Evolutionary conservation across 306 rosid genomes (phyloP).

Genomic region (Cicer chorassanicum): DNA sequence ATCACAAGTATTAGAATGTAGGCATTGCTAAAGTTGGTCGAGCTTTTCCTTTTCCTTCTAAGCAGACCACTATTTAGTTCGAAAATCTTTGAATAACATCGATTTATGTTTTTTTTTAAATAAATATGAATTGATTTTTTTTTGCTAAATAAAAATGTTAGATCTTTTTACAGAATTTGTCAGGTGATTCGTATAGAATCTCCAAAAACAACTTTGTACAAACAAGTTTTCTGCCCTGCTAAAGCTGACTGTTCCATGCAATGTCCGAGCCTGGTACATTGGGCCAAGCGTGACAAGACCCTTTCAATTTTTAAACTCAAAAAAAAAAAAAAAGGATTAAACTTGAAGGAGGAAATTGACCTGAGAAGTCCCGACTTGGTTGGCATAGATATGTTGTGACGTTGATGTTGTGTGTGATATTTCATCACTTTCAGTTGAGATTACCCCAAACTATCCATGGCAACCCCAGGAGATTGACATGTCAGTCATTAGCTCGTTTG

Average conservation of each 20-base stretch:
- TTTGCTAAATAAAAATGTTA: not conserved
- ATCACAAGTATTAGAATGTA: not conserved
- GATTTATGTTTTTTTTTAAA: too few species aligned
- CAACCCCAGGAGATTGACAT: slow-evolving; percentile 58
- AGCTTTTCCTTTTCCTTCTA: not conserved
- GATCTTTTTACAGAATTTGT: not conserved
- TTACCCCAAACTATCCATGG: slow-evolving; percentile 38
- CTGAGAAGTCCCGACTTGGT: not conserved
- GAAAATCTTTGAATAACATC: not conserved
- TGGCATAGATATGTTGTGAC: slow-evolving; percentile 27
- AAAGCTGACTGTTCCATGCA: too few species aligned
- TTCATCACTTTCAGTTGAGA: slow-evolving; percentile 9
- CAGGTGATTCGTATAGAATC: not conserved
- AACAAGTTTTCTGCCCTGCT: not conserved
- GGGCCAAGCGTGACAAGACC: slow-evolving; percentile 53
- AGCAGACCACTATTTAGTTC: not conserved
- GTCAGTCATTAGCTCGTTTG: slow-evolving; percentile 47
- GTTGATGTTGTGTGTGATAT: slow-evolving; percentile 35
- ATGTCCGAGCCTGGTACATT: slow-evolving; percentile 14
- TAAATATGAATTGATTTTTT: too few species aligned
- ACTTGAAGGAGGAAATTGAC: not conserved
- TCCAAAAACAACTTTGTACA: not conserved
- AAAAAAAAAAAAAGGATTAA: not conserved
- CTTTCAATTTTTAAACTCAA: slow-evolving; percentile 3
- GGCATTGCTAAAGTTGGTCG: not conserved